Conservation (phyloP, 306 rosid genomes). For the Lagenaria siceraria region DNA sequence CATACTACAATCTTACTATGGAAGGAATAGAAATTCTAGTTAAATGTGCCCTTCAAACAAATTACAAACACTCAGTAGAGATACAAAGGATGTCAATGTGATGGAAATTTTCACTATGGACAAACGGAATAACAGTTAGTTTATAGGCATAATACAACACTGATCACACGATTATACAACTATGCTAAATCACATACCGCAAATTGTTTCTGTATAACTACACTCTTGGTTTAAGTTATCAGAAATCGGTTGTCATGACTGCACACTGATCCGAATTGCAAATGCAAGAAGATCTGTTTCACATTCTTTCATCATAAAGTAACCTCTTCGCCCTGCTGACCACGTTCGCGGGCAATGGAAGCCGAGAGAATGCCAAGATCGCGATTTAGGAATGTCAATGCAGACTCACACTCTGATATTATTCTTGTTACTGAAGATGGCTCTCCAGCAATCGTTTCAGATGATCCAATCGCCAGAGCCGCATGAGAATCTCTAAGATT, state of each 20-base stretch:
- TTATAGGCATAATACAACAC: not conserved
- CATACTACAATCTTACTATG: no score
- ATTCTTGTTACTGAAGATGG: constrained; percentile 82
- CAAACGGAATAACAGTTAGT: not conserved
- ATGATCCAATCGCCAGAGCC: constrained; percentile 77
- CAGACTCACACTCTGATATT: constrained; percentile 83
- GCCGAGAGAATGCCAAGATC: constrained; percentile 93
- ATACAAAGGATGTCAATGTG: not conserved
- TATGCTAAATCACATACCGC: not conserved
- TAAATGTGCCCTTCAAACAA: not conserved
- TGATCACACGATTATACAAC: not conserved
- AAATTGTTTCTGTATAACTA: not conserved
- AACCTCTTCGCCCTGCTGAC: constrained; percentile 39
- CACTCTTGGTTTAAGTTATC: not conserved
- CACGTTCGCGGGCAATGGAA: constrained; percentile 82
- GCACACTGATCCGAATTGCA: not conserved
- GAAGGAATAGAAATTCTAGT: not conserved
- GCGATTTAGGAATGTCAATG: constrained; percentile 67
- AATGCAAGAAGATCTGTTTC: not conserved
- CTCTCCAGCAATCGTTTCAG: constrained; percentile 66
- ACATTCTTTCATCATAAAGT: constrained; percentile 21
- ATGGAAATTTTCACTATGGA: not conserved
- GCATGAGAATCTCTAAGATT: constrained; percentile 90
- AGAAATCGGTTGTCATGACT: not conserved
- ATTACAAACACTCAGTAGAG: not conserved